Base-by-base conservation (phyloP, 495 filamentous ascomycete species). In the Tuber umbilicatum region DNA sequence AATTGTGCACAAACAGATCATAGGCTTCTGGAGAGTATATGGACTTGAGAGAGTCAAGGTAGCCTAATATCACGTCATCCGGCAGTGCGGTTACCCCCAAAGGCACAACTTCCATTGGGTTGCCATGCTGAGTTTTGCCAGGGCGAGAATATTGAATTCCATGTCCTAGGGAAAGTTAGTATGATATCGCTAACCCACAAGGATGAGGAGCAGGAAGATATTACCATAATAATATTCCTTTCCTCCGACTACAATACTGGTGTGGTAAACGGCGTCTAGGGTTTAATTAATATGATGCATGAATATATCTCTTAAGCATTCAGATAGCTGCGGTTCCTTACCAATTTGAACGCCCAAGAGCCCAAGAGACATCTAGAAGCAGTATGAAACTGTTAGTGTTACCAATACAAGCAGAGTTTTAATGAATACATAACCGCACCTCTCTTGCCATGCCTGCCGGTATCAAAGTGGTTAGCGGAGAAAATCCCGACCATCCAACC, bases 221-320 rank as follows among this genome's bases (percentile, higher is more conserved):
- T 85, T 84, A 27, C 91, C 91, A 77, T 90, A 93, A 83, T 89
- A 91, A 76, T 91, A 92, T 81, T 93, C 91, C 72, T 88, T 85
- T n/a, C 90, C 90, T 39, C 89, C 87, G 41, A 98, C 86, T 21
- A 97, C 91, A 41, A 99, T 89, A 1, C 93, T 90, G 0, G 94
- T 97, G 79, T 97, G 94, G 81, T 97, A 97, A 68, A 97, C 88
- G 42, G 94, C 94, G 84, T 97, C 94, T 71, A 77, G 74, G 3
- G 55, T 64, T 64, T 64, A 55, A 64, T 64, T 31, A 64, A 12
- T n/a, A 64, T 14, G n/a, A 64, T 64, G 27, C n/a, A 31, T 27
- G 10, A 31, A 31, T 31, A 31, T 31, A 64, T 31, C 55, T 31
- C 55, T 16, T 12, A 31, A 31, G 10, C 55, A 4, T 31, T 5